Percentiles rank a stretch among this genome's conserved stretches.
Evolutionary conservation across 257 asterid genomes (phyloP).

Genomic region (Galeopsis tetrahit): DNA sequence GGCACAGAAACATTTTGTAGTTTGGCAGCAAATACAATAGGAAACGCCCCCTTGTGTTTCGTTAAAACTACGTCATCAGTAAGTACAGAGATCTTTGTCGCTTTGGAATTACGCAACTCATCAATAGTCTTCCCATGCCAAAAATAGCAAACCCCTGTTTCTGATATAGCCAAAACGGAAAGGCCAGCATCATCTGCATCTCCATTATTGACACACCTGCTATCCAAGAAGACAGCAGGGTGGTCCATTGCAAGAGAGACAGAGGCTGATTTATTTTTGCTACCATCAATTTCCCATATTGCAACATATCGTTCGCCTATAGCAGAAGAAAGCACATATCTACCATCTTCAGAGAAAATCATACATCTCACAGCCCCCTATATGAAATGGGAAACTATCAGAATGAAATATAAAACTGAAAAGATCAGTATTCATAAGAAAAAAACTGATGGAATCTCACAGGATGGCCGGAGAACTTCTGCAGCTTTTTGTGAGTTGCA

Average conservation of each 20-base stretch:
- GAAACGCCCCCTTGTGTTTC: conserved; percentile 61
- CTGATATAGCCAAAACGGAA: conserved; percentile 84
- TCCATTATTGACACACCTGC: conserved; percentile 43
- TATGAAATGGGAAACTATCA: conserved; percentile 26
- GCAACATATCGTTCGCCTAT: conserved; percentile 77
- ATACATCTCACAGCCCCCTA: conserved; percentile 85
- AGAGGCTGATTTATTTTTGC: conserved; percentile 71
- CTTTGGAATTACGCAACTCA: conserved; percentile 64
- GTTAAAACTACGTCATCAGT: conserved; percentile 52
- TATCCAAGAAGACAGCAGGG: conserved; percentile 83
- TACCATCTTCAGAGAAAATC: conserved; percentile 84
- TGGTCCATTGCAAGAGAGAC: conserved; percentile 83
- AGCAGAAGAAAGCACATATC: conserved; percentile 78
- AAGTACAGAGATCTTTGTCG: conserved; percentile 64
- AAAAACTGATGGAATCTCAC: conserved; percentile 54
- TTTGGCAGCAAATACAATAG: conserved; percentile 79
- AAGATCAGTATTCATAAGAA: conserved; percentile 9
- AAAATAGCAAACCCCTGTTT: conserved; percentile 83
- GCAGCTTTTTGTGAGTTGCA: conserved; percentile 69
- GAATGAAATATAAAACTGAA: not conserved
- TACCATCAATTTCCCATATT: conserved; percentile 75
- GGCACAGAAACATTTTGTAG: conserved; percentile 59
- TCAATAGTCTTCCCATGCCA: conserved; percentile 76
- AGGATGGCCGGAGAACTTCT: conserved; percentile 94
- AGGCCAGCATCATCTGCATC: conserved; percentile 55